Conservation (phyloP, 345 rosid genomes). For the Arabidopsis suecica region DNA sequence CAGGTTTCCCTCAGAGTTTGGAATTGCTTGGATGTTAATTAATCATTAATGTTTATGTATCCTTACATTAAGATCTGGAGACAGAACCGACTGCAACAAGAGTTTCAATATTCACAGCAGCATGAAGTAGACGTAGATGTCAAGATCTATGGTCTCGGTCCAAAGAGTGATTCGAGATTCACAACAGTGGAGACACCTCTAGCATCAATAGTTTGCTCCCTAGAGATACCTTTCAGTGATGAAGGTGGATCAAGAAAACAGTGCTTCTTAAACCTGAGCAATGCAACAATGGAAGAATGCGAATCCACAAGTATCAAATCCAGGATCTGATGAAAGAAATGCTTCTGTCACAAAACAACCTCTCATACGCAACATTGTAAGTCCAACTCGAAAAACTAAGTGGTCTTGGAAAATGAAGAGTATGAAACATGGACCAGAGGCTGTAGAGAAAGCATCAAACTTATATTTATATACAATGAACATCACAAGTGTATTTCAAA, state of each 20-base stretch:
- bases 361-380: conserved; percentile 43
- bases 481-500: conserved; percentile 1
- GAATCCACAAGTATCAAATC: conserved; percentile 60
- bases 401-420: conserved; percentile 50
- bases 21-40: background rate
- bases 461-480: conserved; percentile 5
- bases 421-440: conserved; percentile 4
- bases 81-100: conserved; percentile 65
- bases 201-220: conserved; percentile 47
- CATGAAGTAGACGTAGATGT: conserved; percentile 47
- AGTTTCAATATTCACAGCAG: conserved; percentile 60
- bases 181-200: conserved; percentile 56
- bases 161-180: conserved; percentile 52
- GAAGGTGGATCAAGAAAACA: conserved; percentile 47
- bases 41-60: background rate
- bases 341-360: conserved; percentile 50
- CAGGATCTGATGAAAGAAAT: conserved; percentile 67
- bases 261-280: conserved; percentile 53
- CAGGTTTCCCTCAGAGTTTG: background rate
- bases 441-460: conserved; percentile 9
- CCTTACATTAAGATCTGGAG: conserved; percentile 60
- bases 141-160: conserved; percentile 61
- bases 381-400: conserved; percentile 41
- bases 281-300: background rate
- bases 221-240: conserved; percentile 56